Evolutionary conservation across 202 grass and related monocot genomes (phyloP).

Genomic region (Panicum hallii): DNA sequence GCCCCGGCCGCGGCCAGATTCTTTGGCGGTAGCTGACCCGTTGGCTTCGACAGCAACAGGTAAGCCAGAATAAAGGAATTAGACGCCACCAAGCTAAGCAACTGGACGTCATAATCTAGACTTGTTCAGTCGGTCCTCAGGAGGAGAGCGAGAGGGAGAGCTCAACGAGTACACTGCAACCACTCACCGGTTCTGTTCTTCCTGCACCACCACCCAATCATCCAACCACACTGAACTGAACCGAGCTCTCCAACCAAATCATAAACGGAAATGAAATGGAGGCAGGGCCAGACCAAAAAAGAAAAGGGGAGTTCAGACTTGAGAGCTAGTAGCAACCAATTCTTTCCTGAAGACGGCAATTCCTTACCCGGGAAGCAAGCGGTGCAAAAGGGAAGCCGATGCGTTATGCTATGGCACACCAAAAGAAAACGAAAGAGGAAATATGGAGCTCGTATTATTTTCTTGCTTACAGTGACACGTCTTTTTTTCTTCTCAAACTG

Average conservation of each 20-base stretch:
- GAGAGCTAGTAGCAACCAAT: neutral
- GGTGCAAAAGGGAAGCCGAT: neutral
- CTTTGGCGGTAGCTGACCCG: conserved; percentile 35
- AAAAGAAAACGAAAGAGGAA: neutral
- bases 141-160: neutral
- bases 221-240: neutral
- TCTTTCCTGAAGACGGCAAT: neutral
- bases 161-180: conserved; percentile 35
- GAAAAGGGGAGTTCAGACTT: neutral
- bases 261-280: too few relatives aligned
- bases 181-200: neutral
- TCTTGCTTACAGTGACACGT: conserved; percentile 42
- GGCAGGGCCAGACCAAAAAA: neutral
- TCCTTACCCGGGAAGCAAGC: conserved; percentile 45
- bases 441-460: conserved; percentile 51
- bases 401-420: neutral
- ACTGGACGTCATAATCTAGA: conserved; percentile 41
- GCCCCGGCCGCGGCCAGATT: conserved; percentile 44
- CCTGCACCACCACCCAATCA: neutral
- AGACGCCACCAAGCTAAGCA: conserved; percentile 46
- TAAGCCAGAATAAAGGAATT: conserved; percentile 22
- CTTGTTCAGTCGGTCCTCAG: neutral
- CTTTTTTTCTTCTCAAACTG: conserved; percentile 24
- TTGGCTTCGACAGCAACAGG: conserved; percentile 29
- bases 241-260: neutral